Percentiles rank a stretch among this genome's conserved stretches.
Evolutionary conservation across 2,329 filamentous ascomycete species (phyloP).

Genomic region (Ceratocystis huliohia): DNA sequence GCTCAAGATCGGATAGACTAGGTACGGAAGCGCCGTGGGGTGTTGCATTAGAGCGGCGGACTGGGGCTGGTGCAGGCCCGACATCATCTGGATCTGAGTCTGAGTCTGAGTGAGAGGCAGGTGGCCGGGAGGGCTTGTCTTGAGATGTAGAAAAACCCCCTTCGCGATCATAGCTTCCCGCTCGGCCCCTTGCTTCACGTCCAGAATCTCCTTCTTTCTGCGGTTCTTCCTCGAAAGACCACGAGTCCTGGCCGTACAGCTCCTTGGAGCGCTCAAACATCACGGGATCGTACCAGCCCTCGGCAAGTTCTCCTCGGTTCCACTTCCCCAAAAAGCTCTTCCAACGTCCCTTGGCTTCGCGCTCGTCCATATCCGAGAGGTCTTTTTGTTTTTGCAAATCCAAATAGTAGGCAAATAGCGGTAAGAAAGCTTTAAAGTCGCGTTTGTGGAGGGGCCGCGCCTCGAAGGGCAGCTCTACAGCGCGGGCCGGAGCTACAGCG

Average conservation of each 20-base stretch:
- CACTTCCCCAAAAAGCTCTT: constrained; percentile 87
- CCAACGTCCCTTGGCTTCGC: constrained; percentile 74
- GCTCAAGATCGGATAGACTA: constrained; percentile 57
- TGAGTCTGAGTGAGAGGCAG: constrained; percentile 17
- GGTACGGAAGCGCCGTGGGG: constrained; percentile 51
- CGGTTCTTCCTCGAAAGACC: constrained; percentile 3
- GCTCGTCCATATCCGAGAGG: constrained; percentile 55
- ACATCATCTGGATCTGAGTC: constrained; percentile 20
- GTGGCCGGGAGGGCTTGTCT: not conserved
- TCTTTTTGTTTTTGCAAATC: constrained; percentile 72
- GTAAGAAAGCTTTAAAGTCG: constrained; percentile 52
- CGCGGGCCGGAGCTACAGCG: not conserved
- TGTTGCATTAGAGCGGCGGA: constrained; percentile 28
- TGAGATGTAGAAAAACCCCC: not conserved
- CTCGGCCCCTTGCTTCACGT: not conserved
- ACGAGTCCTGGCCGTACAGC: constrained; percentile 12
- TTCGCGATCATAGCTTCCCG: not conserved
- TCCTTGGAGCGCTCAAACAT: constrained; percentile 36
- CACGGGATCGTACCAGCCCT: constrained; percentile 85
- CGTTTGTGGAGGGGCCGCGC: constrained; percentile 54
- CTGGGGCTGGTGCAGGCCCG: constrained; percentile 16
- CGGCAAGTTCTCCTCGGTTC: constrained; percentile 77
- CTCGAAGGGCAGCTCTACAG: constrained; percentile 45
- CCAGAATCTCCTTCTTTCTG: not conserved
- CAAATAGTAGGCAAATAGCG: constrained; percentile 72